These are phyloP conservation scores for Tympanopsis confertula DNA, from an alignment of 2,329 filamentous ascomycete species.

Conservation along the genomic window DNA sequence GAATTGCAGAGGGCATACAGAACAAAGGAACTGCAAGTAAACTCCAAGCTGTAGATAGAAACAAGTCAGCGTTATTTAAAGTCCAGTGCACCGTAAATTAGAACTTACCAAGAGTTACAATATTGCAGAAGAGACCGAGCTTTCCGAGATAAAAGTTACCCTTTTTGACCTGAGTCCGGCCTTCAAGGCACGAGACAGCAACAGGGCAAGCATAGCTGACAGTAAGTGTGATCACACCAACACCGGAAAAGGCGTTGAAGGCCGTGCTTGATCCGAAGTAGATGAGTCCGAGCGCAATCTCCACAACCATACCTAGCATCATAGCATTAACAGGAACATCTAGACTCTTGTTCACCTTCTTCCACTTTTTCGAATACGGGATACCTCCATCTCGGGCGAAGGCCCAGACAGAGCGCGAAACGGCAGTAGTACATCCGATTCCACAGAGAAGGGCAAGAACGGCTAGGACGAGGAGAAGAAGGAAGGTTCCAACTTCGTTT, in stretches of 20 bases:
- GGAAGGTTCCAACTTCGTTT: conserved; percentile 47
- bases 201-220: conserved; percentile 59
- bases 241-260: conserved; percentile 63
- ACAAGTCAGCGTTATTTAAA: conserved; percentile 12
- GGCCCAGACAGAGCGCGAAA: conserved; percentile 57
- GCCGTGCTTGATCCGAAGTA: conserved; percentile 59
- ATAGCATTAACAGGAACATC: conserved; percentile 61
- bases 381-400: conserved; percentile 62
- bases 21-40: conserved; percentile 60
- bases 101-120: conserved; percentile 48
- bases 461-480: conserved; percentile 50
- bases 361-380: conserved; percentile 50
- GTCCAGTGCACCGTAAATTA: conserved; percentile 5
- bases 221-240: conserved; percentile 60
- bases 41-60: conserved; percentile 43
- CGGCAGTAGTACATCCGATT: conserved; percentile 57
- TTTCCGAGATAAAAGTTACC: conserved; percentile 50
- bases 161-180: conserved; percentile 44
- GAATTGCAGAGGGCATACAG: conserved; percentile 58
- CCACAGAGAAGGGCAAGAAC: conserved; percentile 57
- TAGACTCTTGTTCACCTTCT: conserved; percentile 45
- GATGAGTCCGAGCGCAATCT: conserved; percentile 52
- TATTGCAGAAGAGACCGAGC: conserved; percentile 49
- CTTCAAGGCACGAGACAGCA: conserved; percentile 43
- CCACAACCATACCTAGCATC: conserved; percentile 57